Percentiles rank a stretch among this genome's conserved stretches.
phyloP scores from a whole-genome alignment of 306 rosid species.

The Malus asiatica region DNA sequence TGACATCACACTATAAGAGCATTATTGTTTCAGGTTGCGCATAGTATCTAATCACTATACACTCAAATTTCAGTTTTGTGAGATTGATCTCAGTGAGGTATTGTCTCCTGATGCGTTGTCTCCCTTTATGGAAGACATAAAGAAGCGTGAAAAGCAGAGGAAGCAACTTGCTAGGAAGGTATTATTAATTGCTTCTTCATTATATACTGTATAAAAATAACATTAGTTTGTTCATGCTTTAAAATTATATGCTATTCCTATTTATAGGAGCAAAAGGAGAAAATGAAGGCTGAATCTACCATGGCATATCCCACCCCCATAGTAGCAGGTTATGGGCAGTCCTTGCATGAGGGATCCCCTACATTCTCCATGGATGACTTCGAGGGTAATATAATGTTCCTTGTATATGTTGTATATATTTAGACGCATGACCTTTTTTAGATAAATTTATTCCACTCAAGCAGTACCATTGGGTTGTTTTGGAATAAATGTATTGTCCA shows the following conservation, averaged over 20 bases:
- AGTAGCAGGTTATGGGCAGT: conserved; percentile 27
- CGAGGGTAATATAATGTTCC: conserved; percentile 54
- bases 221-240: conserved; percentile 6
- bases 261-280: conserved; percentile 67
- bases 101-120: conserved; percentile 61
- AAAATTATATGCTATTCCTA: conserved; percentile 16
- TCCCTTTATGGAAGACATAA: conserved; percentile 86
- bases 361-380: conserved; percentile 86
- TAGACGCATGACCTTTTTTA: not conserved
- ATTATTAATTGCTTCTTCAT: not conserved
- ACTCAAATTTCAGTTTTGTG: conserved; percentile 68
- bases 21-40: not conserved
- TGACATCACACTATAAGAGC: not conserved
- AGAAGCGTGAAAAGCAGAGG: conserved; percentile 80
- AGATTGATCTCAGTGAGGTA: conserved; percentile 71
- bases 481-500: not conserved
- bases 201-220: not conserved
- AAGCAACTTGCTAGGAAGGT: conserved; percentile 83
- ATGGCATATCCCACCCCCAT: conserved; percentile 36
- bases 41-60: conserved; percentile 14
- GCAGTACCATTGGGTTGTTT: not conserved
- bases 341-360: conserved; percentile 40
- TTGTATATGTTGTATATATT: not conserved
- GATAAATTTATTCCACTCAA: not conserved
- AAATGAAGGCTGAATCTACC: conserved; percentile 74